Percentiles rank a stretch among this genome's conserved stretches.
Conservation (phyloP, 441 rosid genomes). For the Bocquillonia castaneifolia region DNA sequence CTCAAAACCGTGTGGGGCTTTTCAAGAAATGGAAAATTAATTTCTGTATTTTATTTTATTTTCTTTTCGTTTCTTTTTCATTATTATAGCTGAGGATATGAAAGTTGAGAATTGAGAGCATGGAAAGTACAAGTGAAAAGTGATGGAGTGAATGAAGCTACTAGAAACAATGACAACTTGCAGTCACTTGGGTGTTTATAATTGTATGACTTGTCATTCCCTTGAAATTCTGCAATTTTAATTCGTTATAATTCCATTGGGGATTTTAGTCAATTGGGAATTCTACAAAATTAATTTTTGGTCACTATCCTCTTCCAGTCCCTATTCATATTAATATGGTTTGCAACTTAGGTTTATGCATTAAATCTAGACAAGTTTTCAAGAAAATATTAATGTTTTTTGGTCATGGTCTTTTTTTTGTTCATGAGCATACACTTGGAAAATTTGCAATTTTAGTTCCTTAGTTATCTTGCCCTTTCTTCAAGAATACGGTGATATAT, state of each 20-base stretch:
- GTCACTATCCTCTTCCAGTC: not conserved
- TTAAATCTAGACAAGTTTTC: slow-evolving; percentile 9
- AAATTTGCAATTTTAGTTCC: not conserved
- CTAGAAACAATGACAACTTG: slow-evolving; percentile 19
- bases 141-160: not conserved
- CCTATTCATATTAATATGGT: slow-evolving; percentile 28
- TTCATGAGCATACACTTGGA: not conserved
- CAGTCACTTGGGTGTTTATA: not conserved
- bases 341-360: slow-evolving; percentile 25
- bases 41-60: not conserved
- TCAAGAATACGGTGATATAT: not conserved
- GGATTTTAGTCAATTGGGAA: slow-evolving; percentile 14
- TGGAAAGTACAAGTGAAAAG: not conserved
- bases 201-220: slow-evolving; percentile 17
- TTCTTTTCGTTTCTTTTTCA: too few species aligned
- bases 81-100: not conserved
- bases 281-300: not conserved
- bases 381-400: slow-evolving; percentile 2
- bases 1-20: slow-evolving; percentile 42
- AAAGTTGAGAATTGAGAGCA: not conserved
- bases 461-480: not conserved
- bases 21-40: not conserved
- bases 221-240: slow-evolving; percentile 6
- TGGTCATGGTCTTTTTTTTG: not conserved
- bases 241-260: slow-evolving; percentile 14